Conservation (phyloP, 208 protist species). For the Trypanosoma avium region DNA sequence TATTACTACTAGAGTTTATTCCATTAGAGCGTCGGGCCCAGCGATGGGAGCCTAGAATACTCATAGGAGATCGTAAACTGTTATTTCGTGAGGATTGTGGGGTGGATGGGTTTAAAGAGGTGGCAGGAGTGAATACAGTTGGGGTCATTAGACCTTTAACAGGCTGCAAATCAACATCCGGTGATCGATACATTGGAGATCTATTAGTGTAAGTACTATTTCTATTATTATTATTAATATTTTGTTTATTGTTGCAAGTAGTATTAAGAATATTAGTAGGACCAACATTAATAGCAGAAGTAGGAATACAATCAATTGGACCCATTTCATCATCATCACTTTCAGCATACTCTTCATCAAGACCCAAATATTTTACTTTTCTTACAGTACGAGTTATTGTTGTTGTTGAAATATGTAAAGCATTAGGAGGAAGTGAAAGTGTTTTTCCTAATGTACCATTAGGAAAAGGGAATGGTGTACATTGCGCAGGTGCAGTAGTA, state of each 20-base stretch:
- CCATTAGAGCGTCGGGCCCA: background rate
- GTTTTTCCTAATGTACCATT: background rate
- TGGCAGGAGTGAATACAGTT: background rate
- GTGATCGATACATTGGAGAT: background rate
- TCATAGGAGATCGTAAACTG: background rate
- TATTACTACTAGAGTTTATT: background rate
- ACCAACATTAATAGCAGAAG: too few species aligned
- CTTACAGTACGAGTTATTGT: conserved; percentile 53
- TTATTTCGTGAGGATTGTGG: background rate
- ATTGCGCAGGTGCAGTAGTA: too few species aligned
- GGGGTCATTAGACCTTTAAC: background rate
- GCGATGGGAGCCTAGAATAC: background rate
- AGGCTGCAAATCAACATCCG: background rate
- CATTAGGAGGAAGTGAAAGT: conserved; percentile 11
- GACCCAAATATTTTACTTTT: conserved; percentile 54
- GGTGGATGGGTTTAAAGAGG: background rate
- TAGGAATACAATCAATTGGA: too few species aligned
- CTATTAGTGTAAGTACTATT: background rate
- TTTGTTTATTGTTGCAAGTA: too few species aligned
- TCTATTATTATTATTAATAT: too few species aligned
- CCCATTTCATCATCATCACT: conserved; percentile 3
- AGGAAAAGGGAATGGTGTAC: too few species aligned
- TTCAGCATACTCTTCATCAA: conserved; percentile 23
- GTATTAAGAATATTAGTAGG: too few species aligned
- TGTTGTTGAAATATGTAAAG: conserved; percentile 48